Base-by-base conservation (phyloP, 1,139 yeast species). In the Debaryomyces sp. region DNA sequence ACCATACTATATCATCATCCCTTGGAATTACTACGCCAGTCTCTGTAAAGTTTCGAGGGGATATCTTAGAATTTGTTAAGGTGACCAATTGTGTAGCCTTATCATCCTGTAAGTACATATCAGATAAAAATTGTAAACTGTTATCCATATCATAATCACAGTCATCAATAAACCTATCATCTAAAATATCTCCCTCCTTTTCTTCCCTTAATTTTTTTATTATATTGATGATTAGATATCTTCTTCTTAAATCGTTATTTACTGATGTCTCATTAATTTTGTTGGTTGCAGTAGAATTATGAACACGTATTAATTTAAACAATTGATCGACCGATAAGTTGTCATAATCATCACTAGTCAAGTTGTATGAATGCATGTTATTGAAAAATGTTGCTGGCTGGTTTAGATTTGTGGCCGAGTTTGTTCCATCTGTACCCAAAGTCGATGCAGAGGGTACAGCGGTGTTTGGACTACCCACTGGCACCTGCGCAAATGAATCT, bases 1-100 rank as follows among this genome's bases (percentile, higher is more conserved):
- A 87, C 97, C 97, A 91, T 32, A 90, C 85, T 26, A 94, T 89
- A 63, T 94, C 99, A 62, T 92, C 97, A 54, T 89, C 96, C 52
- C 90, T 80, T 1, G 97, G 97, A 9, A 90, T 80, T 15, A 91
- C 80, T 22, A 86, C 84, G 1, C 96, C 96, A 1, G 79, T 72
- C 49, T 85, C 81, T 29, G 85, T 77, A 61, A 89, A 89, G 44
- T 74, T 76, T 51, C 96, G 75, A 6, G 91, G 92, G 0, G 78
- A 72, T 29, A 67, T 62, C 52, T 70, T 73, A 3, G 71, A 58
- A 52, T 62, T 67, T 21, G 63, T 55, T 47, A 63, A 52, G 22
- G 59, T 56, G 5, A 27, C 30, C 12, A 45, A 23, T 17, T 58
- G 53, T 44, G 64, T 66, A 13, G 64, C 48, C 43, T 66, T 71